phyloP scores from a whole-genome alignment of 495 filamentous ascomycete genomes.

The Neurospora tetraspora region DNA sequence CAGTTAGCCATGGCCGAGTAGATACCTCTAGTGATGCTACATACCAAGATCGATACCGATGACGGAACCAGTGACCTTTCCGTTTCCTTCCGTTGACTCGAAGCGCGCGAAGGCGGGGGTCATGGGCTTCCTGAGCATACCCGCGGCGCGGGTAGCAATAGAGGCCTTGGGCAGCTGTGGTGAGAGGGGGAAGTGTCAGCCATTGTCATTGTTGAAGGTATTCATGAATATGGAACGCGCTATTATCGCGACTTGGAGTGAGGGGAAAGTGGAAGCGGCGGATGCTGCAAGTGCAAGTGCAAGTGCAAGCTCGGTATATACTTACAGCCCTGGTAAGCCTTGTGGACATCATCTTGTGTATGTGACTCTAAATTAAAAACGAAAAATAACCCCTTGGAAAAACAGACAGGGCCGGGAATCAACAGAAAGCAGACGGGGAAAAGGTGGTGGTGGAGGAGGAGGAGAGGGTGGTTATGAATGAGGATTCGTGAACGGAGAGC shows the following conservation, averaged over 20 bases:
- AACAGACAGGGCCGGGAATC: conserved; percentile 11
- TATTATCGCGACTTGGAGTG: neutral
- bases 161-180: conserved; percentile 41
- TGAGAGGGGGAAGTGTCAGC: neutral
- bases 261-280: conserved; percentile 9
- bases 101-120: conserved; percentile 48
- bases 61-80: conserved; percentile 85
- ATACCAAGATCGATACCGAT: conserved; percentile 98
- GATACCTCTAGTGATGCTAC: conserved; percentile 19
- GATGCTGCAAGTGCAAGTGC: neutral
- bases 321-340: conserved; percentile 60
- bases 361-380: conserved; percentile 27
- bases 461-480: conserved; percentile 12
- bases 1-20: conserved; percentile 15
- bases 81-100: conserved; percentile 61
- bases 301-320: conserved; percentile 8
- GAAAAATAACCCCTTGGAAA: conserved; percentile 15
- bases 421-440: conserved; percentile 25
- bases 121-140: conserved; percentile 37
- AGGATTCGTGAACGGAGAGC: conserved; percentile 15
- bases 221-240: neutral
- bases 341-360: conserved; percentile 55
- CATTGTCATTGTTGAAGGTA: conserved; percentile 6
- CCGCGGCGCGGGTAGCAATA: conserved; percentile 51
- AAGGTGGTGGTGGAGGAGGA: conserved; percentile 16